These are phyloP conservation scores for Fusarium oxysporum DNA, from an alignment of 2,329 filamentous ascomycete species.

Conservation along the genomic window DNA sequence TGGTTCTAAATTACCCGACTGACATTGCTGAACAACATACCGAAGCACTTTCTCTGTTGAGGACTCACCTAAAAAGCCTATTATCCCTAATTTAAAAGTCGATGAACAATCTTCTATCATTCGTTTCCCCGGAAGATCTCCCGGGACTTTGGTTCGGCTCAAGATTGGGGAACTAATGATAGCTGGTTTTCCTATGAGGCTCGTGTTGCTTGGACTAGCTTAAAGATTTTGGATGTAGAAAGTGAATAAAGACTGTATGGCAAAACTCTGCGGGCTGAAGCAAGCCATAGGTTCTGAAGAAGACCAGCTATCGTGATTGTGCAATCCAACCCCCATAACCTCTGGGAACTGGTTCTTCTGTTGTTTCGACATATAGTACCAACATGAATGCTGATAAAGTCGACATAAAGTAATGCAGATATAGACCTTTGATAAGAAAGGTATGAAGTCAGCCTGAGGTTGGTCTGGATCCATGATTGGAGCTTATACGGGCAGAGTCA, in stretches of 20 bases:
- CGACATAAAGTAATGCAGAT: neutral
- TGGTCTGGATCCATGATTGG: neutral
- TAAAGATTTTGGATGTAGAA: conserved; percentile 12
- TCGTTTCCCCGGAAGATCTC: neutral
- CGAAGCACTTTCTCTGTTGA: neutral
- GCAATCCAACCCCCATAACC: conserved; percentile 20
- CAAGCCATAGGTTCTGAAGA: neutral
- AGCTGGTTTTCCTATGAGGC: neutral
- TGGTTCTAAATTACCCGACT: conserved; percentile 22
- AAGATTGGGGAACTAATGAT: neutral
- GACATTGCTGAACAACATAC: neutral
- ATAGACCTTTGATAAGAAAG: no score
- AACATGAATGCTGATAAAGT: neutral
- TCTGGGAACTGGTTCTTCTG: conserved; percentile 41
- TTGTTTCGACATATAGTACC: neutral
- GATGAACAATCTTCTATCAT: neutral
- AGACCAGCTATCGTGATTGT: conserved; percentile 14
- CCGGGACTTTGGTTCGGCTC: neutral
- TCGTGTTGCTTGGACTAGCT: conserved; percentile 5
- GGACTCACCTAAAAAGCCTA: neutral
- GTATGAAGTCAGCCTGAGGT: no score
- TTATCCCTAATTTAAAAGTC: neutral
- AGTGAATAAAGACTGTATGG: conserved; percentile 11
- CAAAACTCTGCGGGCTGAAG: conserved; percentile 33
- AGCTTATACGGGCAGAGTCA: neutral